Percentiles rank a stretch among this genome's conserved stretches.
Evolutionary conservation across 225 moss, liverwort and hornwort species (phyloP).

Genomic region (Thuidium tamariscinum): DNA sequence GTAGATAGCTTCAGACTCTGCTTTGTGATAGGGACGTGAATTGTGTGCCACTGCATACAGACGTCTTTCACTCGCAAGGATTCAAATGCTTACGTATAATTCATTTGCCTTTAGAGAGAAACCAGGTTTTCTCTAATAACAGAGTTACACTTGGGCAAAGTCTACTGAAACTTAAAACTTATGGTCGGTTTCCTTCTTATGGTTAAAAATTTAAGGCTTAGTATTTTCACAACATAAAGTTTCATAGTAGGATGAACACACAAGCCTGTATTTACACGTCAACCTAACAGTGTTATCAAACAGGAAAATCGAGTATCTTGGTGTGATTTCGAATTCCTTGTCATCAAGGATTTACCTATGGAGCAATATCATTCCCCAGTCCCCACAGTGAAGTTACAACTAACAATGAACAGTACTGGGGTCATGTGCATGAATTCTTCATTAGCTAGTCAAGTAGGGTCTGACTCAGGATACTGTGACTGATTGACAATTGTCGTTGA

Average conservation of each 20-base stretch:
- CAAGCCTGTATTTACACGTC: background rate
- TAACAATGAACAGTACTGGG: background rate
- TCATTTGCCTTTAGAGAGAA: background rate
- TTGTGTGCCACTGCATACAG: background rate
- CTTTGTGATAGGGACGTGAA: background rate
- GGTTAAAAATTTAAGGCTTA: background rate
- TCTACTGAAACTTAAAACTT: background rate
- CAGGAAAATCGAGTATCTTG: background rate
- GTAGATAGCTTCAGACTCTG: background rate
- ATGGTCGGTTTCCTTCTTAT: background rate
- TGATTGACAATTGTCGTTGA: background rate
- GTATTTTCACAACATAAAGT: background rate
- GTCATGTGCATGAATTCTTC: background rate
- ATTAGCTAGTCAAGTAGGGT: background rate
- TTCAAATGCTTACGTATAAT: background rate
- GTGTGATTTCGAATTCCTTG: background rate
- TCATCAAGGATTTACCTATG: background rate
- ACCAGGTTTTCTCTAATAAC: background rate
- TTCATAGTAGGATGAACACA: background rate
- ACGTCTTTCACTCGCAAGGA: background rate
- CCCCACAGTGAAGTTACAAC: background rate
- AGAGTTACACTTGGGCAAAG: background rate
- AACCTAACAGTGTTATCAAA: background rate
- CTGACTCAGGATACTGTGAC: background rate
- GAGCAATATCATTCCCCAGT: background rate